phyloP scores from a whole-genome alignment of 139 green algal species.

The Closterium sp. region DNA sequence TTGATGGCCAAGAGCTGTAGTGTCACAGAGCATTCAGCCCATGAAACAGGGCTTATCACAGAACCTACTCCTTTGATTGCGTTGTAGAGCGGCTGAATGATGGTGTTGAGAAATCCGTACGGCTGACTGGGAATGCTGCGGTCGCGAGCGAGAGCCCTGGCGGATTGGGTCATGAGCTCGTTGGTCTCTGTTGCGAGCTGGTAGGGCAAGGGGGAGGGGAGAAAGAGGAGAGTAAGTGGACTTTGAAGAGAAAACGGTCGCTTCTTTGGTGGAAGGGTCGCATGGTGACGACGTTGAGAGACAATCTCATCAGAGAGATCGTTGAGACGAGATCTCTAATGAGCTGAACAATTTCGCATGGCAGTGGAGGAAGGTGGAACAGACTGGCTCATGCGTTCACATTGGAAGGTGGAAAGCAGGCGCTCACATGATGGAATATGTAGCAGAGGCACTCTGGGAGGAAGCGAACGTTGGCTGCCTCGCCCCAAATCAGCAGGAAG shows the following conservation, averaged over 20 bases:
- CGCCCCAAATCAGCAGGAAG: constrained; percentile 81
- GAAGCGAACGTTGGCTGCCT: constrained; percentile 78
- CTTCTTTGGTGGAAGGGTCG: too few species aligned
- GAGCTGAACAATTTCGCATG: background rate
- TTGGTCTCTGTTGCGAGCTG: constrained; percentile 36
- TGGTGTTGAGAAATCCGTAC: constrained; percentile 34
- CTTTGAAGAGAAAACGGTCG: constrained; percentile 36
- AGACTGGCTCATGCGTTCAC: background rate
- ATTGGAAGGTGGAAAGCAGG: background rate
- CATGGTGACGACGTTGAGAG: too few species aligned
- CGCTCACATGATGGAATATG: constrained; percentile 63
- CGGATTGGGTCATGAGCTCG: background rate
- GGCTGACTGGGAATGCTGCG: constrained; percentile 2
- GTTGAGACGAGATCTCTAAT: too few species aligned
- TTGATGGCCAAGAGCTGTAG: too few species aligned
- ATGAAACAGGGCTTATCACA: too few species aligned
- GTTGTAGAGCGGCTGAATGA: constrained; percentile 71
- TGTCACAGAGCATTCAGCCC: too few species aligned
- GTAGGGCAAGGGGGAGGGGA: background rate
- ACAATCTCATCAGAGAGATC: too few species aligned
- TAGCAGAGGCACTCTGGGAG: constrained; percentile 76
- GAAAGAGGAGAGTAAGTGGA: too few species aligned
- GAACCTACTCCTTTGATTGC: constrained; percentile 58
- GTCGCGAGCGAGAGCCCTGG: background rate
- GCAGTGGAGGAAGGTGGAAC: too few species aligned